Evolutionary conservation across 352 stramenopile genomes (phyloP).

Genomic region (Peronospora tabacina): DNA sequence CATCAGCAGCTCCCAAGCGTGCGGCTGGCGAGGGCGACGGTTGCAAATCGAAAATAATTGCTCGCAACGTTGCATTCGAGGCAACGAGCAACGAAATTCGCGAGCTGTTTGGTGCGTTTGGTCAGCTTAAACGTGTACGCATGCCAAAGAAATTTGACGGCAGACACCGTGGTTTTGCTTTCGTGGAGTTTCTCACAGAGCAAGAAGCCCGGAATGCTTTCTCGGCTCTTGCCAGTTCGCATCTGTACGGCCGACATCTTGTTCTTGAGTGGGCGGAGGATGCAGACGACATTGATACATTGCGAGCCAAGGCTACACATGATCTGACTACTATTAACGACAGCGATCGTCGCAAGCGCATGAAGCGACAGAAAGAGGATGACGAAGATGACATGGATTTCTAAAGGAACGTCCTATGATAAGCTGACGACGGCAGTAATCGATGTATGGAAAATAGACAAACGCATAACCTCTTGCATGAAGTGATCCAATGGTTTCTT

Average conservation of each 20-base stretch:
- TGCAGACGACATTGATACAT: conserved; percentile 76
- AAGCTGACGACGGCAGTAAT: conserved; percentile 4
- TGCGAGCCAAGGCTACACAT: conserved; percentile 73
- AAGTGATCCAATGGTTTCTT: no score
- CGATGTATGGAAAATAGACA: conserved; percentile 1
- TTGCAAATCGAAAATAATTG: conserved; percentile 93
- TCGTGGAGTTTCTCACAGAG: conserved; percentile 96
- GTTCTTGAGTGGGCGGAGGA: conserved; percentile 96
- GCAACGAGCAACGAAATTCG: conserved; percentile 94
- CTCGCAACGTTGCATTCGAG: conserved; percentile 98
- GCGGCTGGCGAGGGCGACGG: conserved; percentile 31
- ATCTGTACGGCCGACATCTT: conserved; percentile 98
- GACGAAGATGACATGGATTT: conserved; percentile 45
- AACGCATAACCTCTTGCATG: conserved; percentile 4
- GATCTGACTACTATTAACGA: conserved; percentile 67
- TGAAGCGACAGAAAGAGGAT: conserved; percentile 44
- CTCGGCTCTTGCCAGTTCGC: conserved; percentile 89
- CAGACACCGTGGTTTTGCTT: conserved; percentile 95
- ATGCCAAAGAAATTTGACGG: conserved; percentile 99
- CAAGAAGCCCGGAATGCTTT: conserved; percentile 93
- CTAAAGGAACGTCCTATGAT: conserved; percentile 8
- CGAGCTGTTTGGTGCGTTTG: conserved; percentile 95
- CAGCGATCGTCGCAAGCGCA: conserved; percentile 55
- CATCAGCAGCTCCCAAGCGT: conserved; percentile 36
- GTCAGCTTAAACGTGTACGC: conserved; percentile 95